Conservation (phyloP, 2,329 filamentous ascomycete species). For the Trichoderma sp. region DNA sequence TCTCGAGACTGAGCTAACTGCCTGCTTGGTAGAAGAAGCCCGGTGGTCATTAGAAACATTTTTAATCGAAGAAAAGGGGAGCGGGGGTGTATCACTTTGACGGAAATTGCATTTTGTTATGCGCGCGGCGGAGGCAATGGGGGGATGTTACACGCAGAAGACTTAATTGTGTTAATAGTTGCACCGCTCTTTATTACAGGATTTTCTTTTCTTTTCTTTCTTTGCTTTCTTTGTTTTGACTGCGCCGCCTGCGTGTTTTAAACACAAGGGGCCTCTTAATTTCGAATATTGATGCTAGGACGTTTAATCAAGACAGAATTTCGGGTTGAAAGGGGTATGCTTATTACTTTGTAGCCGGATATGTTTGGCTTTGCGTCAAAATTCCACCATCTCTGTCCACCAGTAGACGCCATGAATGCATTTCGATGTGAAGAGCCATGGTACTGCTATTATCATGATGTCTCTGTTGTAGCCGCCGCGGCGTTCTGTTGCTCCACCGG, state of each 20-base stretch:
- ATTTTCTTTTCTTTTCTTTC: constrained; percentile 14
- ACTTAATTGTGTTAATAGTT: constrained; percentile 20
- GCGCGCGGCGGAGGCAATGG: constrained; percentile 6
- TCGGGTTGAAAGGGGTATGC: not conserved
- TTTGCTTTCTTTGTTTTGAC: constrained; percentile 12
- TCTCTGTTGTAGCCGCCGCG: not conserved
- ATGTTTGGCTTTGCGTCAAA: not conserved
- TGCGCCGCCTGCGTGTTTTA: not conserved
- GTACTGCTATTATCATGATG: not conserved
- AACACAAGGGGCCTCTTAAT: not conserved
- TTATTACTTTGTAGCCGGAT: not conserved
- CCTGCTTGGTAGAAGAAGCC: not conserved
- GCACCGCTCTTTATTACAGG: constrained; percentile 19
- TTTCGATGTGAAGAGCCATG: not conserved
- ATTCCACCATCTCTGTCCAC: not conserved
- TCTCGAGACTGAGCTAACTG: constrained; percentile 11
- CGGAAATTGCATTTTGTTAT: constrained; percentile 21
- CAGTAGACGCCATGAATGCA: not conserved
- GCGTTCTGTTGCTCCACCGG: constrained; percentile 22
- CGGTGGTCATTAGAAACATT: not conserved
- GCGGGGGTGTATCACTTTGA: constrained; percentile 10
- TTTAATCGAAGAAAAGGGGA: not conserved
- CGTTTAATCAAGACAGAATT: not conserved
- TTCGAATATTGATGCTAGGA: constrained; percentile 6
- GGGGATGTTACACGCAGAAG: constrained; percentile 12